Base-by-base conservation (phyloP, 306 rosid species). In the Vigna reflexopilosa region DNA sequence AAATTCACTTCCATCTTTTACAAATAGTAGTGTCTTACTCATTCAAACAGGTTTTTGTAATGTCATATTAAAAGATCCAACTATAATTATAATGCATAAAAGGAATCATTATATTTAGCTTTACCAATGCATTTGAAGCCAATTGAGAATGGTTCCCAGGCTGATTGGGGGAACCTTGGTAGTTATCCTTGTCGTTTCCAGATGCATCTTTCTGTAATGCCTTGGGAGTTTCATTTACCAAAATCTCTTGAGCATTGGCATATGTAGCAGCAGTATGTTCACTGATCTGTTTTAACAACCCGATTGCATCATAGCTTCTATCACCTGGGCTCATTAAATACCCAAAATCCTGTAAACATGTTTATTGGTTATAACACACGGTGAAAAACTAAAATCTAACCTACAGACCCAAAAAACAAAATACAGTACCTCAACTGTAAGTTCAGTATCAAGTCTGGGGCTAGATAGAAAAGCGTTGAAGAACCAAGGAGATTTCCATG, bases 401-500 rank as follows among this genome's bases (percentile, higher is more conserved):
- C 28, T 24, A 57, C 47, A 54, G 32, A 61, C 52, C 64, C 63
- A 20, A 61, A 65, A 57, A 57, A 74, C 69, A 67, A 34, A 34
- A 4, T 55, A 44, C 67, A 69, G 51, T 89, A 95, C 98, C 98
- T 95, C 97, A 20, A 92, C 67, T 34, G 90, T 74, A 55, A 94
- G 86, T 50, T 89, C 98, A 4, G 85, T 79, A 77, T 86, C 91
- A 72, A 91, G 44, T 77, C 89, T 88, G 26, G 97, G 88, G 71
- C 92, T 89, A 65, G 87, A 82, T 44, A 92, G 56, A 79, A 91
- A 89, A 28, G 97, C 79, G 72, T 90, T 89, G 61, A 89, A 58
- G 74, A 94, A 85, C 98, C 98, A 94, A 20, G 98, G 98, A 52
- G 98, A 94, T 77, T 89, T 94, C 98, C 97, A 94, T 32, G 96